These are phyloP conservation scores for Voacanga thouarsii DNA, from an alignment of 257 asterid genomes.

Conservation along the genomic window DNA sequence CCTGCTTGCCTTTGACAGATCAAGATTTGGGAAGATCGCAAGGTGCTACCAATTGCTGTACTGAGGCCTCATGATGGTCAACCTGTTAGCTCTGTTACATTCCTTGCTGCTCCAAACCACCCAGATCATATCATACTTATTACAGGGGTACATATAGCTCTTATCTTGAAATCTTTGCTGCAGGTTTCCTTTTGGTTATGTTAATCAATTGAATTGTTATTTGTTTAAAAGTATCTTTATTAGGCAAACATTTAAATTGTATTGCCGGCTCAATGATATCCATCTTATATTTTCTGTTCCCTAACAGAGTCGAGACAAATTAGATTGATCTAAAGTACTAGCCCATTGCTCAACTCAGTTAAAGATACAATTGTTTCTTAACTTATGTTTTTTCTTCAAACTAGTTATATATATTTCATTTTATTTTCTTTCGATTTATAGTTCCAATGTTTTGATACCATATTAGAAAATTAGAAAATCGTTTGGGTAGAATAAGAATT, in stretches of 20 bases:
- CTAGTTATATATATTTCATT: too few species aligned
- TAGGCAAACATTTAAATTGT: background rate
- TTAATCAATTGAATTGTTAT: background rate
- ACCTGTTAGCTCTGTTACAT: constrained; percentile 96
- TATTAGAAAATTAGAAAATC: too few species aligned
- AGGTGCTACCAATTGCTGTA: constrained; percentile 77
- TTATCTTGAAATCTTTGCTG: background rate
- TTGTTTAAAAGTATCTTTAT: background rate
- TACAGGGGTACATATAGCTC: constrained; percentile 69
- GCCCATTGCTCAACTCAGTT: too few species aligned
- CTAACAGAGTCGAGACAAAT: too few species aligned
- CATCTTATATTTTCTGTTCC: background rate
- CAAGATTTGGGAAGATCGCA: constrained; percentile 95
- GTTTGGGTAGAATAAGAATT: too few species aligned
- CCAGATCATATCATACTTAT: constrained; percentile 95
- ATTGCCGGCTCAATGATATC: background rate
- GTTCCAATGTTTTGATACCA: too few species aligned
- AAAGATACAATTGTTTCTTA: too few species aligned
- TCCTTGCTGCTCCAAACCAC: constrained; percentile 75
- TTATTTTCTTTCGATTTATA: too few species aligned
- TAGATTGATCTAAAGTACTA: too few species aligned
- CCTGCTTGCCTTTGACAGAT: constrained; percentile 47
- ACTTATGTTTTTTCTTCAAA: too few species aligned
- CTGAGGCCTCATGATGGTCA: constrained; percentile 88
- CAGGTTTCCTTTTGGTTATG: background rate